These are phyloP conservation scores for Saturnispora dispora DNA, from an alignment of 805 yeast species.

Conservation along the genomic window DNA sequence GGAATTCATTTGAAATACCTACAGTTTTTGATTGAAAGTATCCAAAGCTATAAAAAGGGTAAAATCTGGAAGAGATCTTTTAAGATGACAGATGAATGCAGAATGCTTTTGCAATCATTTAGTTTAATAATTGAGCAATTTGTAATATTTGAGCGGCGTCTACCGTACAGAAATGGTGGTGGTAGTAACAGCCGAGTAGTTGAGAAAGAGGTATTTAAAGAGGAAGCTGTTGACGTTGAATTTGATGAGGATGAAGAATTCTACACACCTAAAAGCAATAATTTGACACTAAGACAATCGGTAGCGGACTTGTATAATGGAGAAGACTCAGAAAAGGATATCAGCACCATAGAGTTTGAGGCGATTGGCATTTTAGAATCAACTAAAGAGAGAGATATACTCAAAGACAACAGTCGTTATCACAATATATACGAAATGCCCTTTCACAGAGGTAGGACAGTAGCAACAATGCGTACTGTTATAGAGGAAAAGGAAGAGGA, in stretches of 20 bases:
- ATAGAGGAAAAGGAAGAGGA: background rate
- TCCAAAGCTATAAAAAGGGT: background rate
- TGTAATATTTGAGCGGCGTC: background rate
- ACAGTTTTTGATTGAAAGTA: background rate
- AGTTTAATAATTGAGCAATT: slow-evolving; percentile 1
- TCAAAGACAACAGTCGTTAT: background rate
- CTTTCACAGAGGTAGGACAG: background rate
- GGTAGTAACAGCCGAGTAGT: background rate
- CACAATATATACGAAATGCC: background rate
- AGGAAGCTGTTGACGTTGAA: background rate
- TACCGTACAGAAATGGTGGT: background rate
- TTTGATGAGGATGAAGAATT: background rate
- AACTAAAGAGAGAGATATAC: background rate
- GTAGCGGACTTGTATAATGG: background rate
- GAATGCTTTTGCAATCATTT: slow-evolving; percentile 3
- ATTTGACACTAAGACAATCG: background rate
- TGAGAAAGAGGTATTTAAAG: background rate
- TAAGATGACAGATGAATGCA: slow-evolving; percentile 1
- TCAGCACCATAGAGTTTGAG: background rate
- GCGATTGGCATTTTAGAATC: background rate
- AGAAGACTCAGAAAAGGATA: background rate
- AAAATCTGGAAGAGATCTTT: background rate
- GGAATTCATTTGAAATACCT: background rate
- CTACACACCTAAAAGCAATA: background rate
- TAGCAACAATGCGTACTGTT: background rate